Base-by-base conservation (phyloP, 164 flowering plant genomes). In the Tetracentron sinense region DNA sequence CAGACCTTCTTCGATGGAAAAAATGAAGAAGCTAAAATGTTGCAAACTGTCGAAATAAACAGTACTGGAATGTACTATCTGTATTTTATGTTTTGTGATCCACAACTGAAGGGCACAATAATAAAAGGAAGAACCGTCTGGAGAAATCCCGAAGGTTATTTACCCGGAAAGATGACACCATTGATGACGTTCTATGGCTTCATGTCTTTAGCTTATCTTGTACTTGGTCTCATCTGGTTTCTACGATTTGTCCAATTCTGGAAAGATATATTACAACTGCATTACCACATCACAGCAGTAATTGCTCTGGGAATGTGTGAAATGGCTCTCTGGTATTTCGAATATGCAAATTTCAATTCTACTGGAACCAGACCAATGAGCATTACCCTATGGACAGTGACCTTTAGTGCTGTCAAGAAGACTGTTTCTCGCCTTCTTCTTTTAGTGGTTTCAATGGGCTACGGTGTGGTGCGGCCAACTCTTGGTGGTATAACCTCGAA, bases 271-370 rank as follows among this genome's bases (percentile, higher is more conserved):
- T 70, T 82, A 42, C 93, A 83, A 67, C 66, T 91, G 67, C 97
- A 85, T 54, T 76, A 82, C 74, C 80, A 82, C 64, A 85, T 91
- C 12, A 84, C 93, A 0, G 69, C 81, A 16, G 97, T 91, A 6
- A 91, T 91, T 79, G 93, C 86, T 58, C 85, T 91, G 21, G 96
- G 97, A 29, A 91, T 91, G 97, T 83, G 83, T 70, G 97, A 91
- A 72, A 83, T 84, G 97, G 92, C 97, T 53, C 62, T 89, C 20
- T 84, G 90, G 96, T 91, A 89, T 67, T 91, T 80, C 64, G 94
- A 89, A 44, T 91, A 87, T 79, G 74, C 81, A 31, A 85, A 87
- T 65, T 81, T 91, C 30, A 87, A 89, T 70, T 77, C 85, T 16
- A 84, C 96, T 67, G 97, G 97, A 31, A 78, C 62, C 52, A 81